Base-by-base conservation (phyloP, 2,329 filamentous ascomycete genomes). In the Ophiostoma angusticollis region DNA sequence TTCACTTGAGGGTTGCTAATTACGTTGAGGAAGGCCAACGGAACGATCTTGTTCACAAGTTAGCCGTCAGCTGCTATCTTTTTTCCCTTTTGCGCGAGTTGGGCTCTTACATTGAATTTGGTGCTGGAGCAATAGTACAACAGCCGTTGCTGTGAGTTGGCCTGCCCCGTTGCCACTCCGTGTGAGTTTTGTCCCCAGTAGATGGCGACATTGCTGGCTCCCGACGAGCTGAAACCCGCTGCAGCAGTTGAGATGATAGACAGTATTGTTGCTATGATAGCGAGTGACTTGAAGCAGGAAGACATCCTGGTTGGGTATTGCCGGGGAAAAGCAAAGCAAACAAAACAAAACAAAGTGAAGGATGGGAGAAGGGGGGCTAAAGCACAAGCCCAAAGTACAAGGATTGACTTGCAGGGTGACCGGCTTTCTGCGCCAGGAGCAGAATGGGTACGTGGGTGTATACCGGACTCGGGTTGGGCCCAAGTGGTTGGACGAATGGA, bases 161-260 rank as follows among this genome's bases (percentile, higher is more conserved):
- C 60, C 40, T 65, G 58, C 9, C 62, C 60, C 42, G 58, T 49
- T 6, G 60, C 60, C 42, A 65, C 60, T 9, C 61, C 58, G 45
- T 61, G 65, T 0, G 76, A 81, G 53, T 82, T 81, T 51, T 82
- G 78, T 5, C 76, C 78, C 78, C 78, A 83, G 54, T 83, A 83
- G 2, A 80, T 63, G 19, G 70, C 75, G 39, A 82, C 52, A 49
- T 80, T 81, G 35, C 54, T 61, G 2, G 52, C 49, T 1, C 65
- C 62, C n/a, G 50, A 51, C 5, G 68, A 44, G 44, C 65, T 57
- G 47, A 73, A 68, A 11, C 59, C 63, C 16, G 62, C 64, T 24
- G 57, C 45, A 14, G 48, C 56, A 2, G 35, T 33, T 1, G 44
- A 40, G 13, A 47, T 6, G 7, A 40, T 28, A 4, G 43, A n/a